Evolutionary conservation across 805 yeast genomes (phyloP).

Genomic region (Jamesozyma hellenica): DNA sequence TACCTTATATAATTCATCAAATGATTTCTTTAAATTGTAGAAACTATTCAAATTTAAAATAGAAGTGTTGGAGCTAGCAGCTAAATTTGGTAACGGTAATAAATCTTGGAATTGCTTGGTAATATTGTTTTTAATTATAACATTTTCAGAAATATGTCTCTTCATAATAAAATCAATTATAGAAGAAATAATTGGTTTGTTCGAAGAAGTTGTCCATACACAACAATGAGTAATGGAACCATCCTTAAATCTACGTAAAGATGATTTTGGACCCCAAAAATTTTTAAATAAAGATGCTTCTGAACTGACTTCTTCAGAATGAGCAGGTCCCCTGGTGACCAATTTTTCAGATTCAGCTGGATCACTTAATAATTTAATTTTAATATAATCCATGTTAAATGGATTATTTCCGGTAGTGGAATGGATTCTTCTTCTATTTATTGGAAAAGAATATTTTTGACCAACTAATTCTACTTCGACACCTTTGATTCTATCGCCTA

Average conservation of each 20-base stretch:
- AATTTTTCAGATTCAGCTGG: slow-evolving; percentile 67
- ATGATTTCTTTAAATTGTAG: slow-evolving; percentile 39
- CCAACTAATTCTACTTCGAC: slow-evolving; percentile 30
- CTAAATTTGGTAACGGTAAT: slow-evolving; percentile 51
- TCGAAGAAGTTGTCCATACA: slow-evolving; percentile 57
- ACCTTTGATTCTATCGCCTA: slow-evolving; percentile 38
- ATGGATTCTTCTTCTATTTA: slow-evolving; percentile 39
- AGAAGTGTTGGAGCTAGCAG: slow-evolving; percentile 48
- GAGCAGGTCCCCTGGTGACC: slow-evolving; percentile 78
- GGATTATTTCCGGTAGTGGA: slow-evolving; percentile 27
- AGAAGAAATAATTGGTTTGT: slow-evolving; percentile 53
- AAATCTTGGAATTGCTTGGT: slow-evolving; percentile 39
- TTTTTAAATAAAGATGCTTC: slow-evolving; percentile 57
- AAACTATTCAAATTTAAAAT: slow-evolving; percentile 35
- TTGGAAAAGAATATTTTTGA: slow-evolving; percentile 25
- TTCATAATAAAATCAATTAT: slow-evolving; percentile 56
- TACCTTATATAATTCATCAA: slow-evolving; percentile 47
- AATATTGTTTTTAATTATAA: slow-evolving; percentile 24
- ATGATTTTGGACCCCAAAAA: slow-evolving; percentile 85
- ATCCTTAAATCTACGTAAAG: slow-evolving; percentile 85
- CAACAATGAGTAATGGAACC: slow-evolving; percentile 87
- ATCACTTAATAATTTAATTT: slow-evolving; percentile 59
- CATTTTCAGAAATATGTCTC: slow-evolving; percentile 46
- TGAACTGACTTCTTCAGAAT: slow-evolving; percentile 43
- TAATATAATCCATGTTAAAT: slow-evolving; percentile 29